These are phyloP conservation scores for Aspergillus jensenii DNA, from an alignment of 2,329 filamentous ascomycete species.

Conservation along the genomic window DNA sequence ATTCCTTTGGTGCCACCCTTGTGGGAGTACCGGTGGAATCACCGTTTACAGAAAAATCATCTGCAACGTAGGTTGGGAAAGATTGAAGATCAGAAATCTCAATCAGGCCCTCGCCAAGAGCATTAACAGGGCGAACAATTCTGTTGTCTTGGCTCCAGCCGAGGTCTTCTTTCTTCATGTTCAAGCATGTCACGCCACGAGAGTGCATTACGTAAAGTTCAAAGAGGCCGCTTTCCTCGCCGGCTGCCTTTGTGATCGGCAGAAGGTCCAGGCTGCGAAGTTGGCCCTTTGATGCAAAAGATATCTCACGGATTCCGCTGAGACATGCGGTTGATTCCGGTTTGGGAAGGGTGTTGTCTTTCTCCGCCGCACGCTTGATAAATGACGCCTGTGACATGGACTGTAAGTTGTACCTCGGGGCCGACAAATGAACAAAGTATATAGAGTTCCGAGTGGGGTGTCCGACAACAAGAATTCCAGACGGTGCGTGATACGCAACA, in stretches of 20 bases:
- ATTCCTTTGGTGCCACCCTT: constrained; percentile 42
- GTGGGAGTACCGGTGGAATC: constrained; percentile 36
- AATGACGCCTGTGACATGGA: constrained; percentile 85
- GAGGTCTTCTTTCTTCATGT: constrained; percentile 82
- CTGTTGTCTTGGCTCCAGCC: constrained; percentile 92
- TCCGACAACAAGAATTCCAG: constrained; percentile 90
- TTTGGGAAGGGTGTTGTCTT: constrained; percentile 71
- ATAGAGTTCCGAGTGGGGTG: constrained; percentile 96
- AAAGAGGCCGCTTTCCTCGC: constrained; percentile 72
- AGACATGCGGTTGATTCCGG: constrained; percentile 96
- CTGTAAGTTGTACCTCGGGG: constrained; percentile 82
- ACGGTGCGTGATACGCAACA: constrained; percentile 87
- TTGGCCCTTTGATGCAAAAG: constrained; percentile 80
- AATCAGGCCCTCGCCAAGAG: constrained; percentile 70
- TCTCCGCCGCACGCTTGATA: constrained; percentile 72
- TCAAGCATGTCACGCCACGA: constrained; percentile 87
- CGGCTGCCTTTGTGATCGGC: constrained; percentile 56
- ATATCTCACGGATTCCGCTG: constrained; percentile 94
- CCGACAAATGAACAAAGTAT: constrained; percentile 94
- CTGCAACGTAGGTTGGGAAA: constrained; percentile 42
- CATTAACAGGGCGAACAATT: constrained; percentile 75
- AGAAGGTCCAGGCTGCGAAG: constrained; percentile 90
- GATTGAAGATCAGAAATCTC: constrained; percentile 68
- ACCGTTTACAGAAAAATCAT: constrained; percentile 48
- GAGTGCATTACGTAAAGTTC: constrained; percentile 98